Evolutionary conservation across 129 eudicot genomes (phyloP).

Genomic region (Sambucus nigra): DNA sequence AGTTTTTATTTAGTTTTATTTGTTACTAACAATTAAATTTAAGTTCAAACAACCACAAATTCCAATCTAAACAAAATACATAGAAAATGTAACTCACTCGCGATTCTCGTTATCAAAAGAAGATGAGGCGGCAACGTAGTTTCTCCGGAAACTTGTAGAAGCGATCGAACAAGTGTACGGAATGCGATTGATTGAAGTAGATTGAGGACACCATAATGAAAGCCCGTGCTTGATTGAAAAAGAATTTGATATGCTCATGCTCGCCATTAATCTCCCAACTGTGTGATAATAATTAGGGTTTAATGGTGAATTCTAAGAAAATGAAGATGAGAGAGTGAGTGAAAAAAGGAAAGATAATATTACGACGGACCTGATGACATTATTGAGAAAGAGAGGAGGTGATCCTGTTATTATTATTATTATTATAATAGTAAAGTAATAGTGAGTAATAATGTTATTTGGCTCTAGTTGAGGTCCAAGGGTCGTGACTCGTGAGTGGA

Average conservation of each 20-base stretch:
- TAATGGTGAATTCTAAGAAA: conserved; percentile 6
- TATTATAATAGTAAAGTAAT: not conserved
- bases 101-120: conserved; percentile 77
- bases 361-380: conserved; percentile 24
- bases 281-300: conserved; percentile 18
- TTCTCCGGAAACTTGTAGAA: conserved; percentile 45
- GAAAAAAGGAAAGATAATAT: not conserved
- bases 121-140: conserved; percentile 53
- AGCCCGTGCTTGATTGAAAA: conserved; percentile 55
- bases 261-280: conserved; percentile 53
- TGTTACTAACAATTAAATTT: too few species aligned
- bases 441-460: not conserved
- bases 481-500: not conserved
- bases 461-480: conserved; percentile 5
- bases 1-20: too few species aligned
- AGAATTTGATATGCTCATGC: conserved; percentile 33
- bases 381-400: too few species aligned
- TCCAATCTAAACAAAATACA: not conserved
- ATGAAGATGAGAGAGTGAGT: conserved; percentile 9
- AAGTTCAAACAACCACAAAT: not conserved
- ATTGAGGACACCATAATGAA: conserved; percentile 46
- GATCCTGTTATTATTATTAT: not conserved
- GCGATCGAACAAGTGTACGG: conserved; percentile 11
- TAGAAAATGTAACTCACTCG: conserved; percentile 41
- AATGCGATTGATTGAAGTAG: conserved; percentile 32